Base-by-base conservation (phyloP, 139 green algal genomes). In the Nannochloris sp. region DNA sequence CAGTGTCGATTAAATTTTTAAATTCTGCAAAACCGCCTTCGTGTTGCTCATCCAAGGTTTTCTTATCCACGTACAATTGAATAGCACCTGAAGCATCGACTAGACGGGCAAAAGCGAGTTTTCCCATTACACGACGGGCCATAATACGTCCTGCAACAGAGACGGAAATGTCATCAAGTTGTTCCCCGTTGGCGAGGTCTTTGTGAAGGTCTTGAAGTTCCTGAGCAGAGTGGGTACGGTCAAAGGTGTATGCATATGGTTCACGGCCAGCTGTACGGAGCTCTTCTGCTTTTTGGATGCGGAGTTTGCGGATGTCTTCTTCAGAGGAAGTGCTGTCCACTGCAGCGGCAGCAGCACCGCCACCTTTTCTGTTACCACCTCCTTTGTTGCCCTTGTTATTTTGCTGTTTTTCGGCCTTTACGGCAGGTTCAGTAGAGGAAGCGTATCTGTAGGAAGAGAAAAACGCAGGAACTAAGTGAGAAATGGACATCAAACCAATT, bases 31-130 rank as follows among this genome's bases (percentile, higher is more conserved):
- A 97, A 12, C 70, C 76, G 1, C 71, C 84, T 5, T 70, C 54
- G 63, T 75, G 61, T 1, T 3, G 31, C 9, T 67, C 77, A 12
- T 96, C 88, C 46, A 95, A 30, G 1, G 68, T 71, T 8, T 64
- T 67, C 30, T 84, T 85, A 47, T 97, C 92, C 14, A 95, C 61
- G 65, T 96, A 95, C 35, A 97, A 78, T 82, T 97, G 93, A 8
- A 98, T 83, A 23, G 75, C 73, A 8, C 92, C 93, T 14, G 63
- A 75, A 46, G 88, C 89, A 71, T 99, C 95, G 24, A 75, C 42
- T 24, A 99, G 53, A 4, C 67, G 87, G 15, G 95, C 68, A 77
- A 99, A 99, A 0, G 95, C 91, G 4, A 99, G 84, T 78, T 99
- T 99, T 55, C 95, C 95, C 81, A 99, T 96, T 24, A 96, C 80